These are phyloP conservation scores for Suillus lakei DNA, from an alignment of 768 basidiomycete species.

Conservation along the genomic window DNA sequence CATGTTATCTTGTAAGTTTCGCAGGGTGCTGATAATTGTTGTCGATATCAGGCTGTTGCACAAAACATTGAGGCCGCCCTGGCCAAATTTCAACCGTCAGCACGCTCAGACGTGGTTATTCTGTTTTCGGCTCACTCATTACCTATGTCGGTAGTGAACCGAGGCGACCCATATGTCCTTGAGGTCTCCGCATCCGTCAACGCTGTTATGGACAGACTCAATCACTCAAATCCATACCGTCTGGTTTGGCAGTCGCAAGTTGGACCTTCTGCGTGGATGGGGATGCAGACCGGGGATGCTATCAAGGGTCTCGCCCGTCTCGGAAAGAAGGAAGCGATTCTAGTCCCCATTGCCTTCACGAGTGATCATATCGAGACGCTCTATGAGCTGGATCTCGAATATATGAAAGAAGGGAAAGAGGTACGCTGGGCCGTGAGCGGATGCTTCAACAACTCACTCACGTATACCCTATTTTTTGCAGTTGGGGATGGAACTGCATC, in stretches of 20 bases:
- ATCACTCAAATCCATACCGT: slow-evolving; percentile 84
- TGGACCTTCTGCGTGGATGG: slow-evolving; percentile 97
- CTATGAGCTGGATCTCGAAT: slow-evolving; percentile 95
- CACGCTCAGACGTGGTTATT: slow-evolving; percentile 76
- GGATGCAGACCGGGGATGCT: slow-evolving; percentile 92
- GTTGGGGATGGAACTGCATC: slow-evolving; percentile 90
- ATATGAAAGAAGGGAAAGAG: slow-evolving; percentile 88
- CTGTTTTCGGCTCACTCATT: slow-evolving; percentile 98
- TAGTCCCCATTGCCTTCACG: slow-evolving; percentile 97
- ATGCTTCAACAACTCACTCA: slow-evolving; percentile 1
- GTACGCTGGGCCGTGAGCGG: slow-evolving; percentile 45
- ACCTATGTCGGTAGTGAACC: slow-evolving; percentile 98
- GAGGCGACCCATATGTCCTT: slow-evolving; percentile 95
- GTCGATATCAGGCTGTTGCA: slow-evolving; percentile 73
- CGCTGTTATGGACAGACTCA: slow-evolving; percentile 89
- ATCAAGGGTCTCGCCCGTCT: slow-evolving; percentile 84
- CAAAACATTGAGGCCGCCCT: slow-evolving; percentile 87
- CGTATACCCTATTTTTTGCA: slow-evolving; percentile 35
- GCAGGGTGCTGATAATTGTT: slow-evolving; percentile 7
- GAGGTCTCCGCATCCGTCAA: slow-evolving; percentile 95
- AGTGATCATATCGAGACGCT: slow-evolving; percentile 99
- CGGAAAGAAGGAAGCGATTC: slow-evolving; percentile 74
- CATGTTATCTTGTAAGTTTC: not conserved
- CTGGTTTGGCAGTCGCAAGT: slow-evolving; percentile 99
- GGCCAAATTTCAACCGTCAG: slow-evolving; percentile 72